phyloP scores from a whole-genome alignment of 768 basidiomycete species.

The Gloeopeniophorella convolvens region DNA sequence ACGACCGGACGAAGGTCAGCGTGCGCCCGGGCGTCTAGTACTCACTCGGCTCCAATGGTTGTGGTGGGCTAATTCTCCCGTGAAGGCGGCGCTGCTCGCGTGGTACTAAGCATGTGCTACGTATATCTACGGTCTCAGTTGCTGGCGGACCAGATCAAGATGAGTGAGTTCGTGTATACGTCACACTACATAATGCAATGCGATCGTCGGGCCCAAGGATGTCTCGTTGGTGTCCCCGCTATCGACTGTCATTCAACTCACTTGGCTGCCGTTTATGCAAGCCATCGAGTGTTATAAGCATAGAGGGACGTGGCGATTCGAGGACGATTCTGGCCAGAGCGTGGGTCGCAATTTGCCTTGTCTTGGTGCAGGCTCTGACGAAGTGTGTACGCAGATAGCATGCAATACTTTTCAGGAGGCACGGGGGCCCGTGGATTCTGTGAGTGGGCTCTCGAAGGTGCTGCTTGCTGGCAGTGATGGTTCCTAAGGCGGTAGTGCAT shows the following conservation, averaged over 20 bases:
- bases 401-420: slow-evolving; percentile 71
- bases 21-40: slow-evolving; percentile 52
- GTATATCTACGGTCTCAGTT: slow-evolving; percentile 49
- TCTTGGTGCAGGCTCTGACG: slow-evolving; percentile 1
- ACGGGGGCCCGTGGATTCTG: slow-evolving; percentile 51
- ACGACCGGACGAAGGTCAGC: slow-evolving; percentile 59
- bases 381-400: slow-evolving; percentile 45
- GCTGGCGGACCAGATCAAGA: slow-evolving; percentile 73
- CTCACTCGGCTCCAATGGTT: slow-evolving; percentile 60
- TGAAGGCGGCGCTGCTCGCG: slow-evolving; percentile 49
- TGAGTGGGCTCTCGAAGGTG: slow-evolving; percentile 33
- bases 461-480: too few species aligned
- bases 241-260: slow-evolving; percentile 45
- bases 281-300: slow-evolving; percentile 64
- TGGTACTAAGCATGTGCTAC: slow-evolving; percentile 62
- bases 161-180: slow-evolving; percentile 93
- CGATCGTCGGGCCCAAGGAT: slow-evolving; percentile 90
- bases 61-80: slow-evolving; percentile 40
- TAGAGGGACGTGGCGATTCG: slow-evolving; percentile 76
- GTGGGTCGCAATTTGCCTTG: slow-evolving; percentile 35
- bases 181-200: too few species aligned
- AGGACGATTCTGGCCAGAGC: slow-evolving; percentile 76
- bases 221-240: slow-evolving; percentile 85
- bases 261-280: slow-evolving; percentile 48
- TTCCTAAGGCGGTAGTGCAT: too few species aligned